A percentile compares a stretch with the other conserved stretches of the same genome.
Evolutionary conservation across 352 stramenopile species (phyloP).

Genomic region (Phytopythium aichiense): DNA sequence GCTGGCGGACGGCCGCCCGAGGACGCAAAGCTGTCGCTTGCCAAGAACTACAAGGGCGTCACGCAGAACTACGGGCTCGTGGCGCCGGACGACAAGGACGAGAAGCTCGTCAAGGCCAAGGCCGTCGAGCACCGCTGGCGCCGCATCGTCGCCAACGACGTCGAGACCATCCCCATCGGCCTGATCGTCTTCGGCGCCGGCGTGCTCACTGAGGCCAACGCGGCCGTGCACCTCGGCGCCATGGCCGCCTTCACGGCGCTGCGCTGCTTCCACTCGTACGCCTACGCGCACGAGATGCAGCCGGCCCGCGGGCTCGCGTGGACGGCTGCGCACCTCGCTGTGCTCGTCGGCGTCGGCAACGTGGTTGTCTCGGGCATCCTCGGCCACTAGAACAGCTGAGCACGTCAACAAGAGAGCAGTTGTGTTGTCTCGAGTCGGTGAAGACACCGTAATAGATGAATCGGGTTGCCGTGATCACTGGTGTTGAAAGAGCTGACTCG

Average conservation of each 20-base stretch:
- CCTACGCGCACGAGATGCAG: conserved; percentile 44
- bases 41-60: conserved; percentile 17
- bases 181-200: conserved; percentile 26
- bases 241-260: conserved; percentile 33
- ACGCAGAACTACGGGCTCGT: conserved; percentile 25
- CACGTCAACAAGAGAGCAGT: not conserved
- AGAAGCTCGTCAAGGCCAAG: conserved; percentile 19
- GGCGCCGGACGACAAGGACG: conserved; percentile 10
- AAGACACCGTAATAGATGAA: no score
- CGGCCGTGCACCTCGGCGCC: conserved; percentile 13
- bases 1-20: conserved; percentile 33
- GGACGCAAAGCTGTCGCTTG: conserved; percentile 22
- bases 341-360: conserved; percentile 26
- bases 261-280: conserved; percentile 35
- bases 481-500: no score
- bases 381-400: not conserved
- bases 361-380: conserved; percentile 19
- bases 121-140: conserved; percentile 28
- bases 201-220: conserved; percentile 22
- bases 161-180: conserved; percentile 35
- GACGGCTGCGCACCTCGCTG: conserved; percentile 23
- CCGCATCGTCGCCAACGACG: conserved; percentile 37
- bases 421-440: no score
- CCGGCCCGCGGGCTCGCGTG: conserved; percentile 34
- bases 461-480: no score